These are phyloP conservation scores for Schizosaccharomyces lindneri DNA, from an alignment of 805 yeast species.

Conservation along the genomic window DNA sequence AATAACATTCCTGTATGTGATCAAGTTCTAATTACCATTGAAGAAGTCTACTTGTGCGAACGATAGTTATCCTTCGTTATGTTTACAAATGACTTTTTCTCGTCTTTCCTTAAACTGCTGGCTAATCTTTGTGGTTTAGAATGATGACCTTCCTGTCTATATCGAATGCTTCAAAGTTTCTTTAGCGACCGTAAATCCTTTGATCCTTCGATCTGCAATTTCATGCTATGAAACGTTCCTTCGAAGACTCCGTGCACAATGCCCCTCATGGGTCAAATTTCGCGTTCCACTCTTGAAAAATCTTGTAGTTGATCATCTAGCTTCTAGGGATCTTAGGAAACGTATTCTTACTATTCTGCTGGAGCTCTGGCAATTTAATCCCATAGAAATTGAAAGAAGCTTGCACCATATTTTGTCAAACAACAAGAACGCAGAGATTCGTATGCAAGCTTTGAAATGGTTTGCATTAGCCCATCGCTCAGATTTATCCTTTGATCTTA, in stretches of 20 bases:
- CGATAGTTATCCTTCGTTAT: too few species aligned
- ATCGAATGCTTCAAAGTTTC: not conserved
- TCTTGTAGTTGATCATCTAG: not conserved
- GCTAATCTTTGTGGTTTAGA: not conserved
- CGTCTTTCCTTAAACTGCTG: not conserved
- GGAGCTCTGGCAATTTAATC: not conserved
- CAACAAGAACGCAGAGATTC: not conserved
- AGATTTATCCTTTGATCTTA: not conserved
- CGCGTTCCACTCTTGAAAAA: not conserved
- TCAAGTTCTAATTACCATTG: not conserved
- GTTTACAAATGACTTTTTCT: not conserved
- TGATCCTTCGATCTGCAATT: not conserved
- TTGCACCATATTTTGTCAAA: not conserved
- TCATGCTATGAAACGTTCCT: not conserved
- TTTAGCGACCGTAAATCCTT: not conserved
- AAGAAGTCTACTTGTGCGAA: too few species aligned
- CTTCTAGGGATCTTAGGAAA: not conserved
- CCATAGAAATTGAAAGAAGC: not conserved
- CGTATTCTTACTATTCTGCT: not conserved
- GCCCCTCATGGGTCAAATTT: not conserved
- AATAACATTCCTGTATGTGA: not conserved
- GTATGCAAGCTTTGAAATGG: not conserved
- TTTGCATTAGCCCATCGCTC: not conserved
- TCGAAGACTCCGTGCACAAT: not conserved
- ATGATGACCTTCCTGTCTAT: not conserved